phyloP scores from a whole-genome alignment of 176 grass and related monocot genomes.

The Cocos nucifera region DNA sequence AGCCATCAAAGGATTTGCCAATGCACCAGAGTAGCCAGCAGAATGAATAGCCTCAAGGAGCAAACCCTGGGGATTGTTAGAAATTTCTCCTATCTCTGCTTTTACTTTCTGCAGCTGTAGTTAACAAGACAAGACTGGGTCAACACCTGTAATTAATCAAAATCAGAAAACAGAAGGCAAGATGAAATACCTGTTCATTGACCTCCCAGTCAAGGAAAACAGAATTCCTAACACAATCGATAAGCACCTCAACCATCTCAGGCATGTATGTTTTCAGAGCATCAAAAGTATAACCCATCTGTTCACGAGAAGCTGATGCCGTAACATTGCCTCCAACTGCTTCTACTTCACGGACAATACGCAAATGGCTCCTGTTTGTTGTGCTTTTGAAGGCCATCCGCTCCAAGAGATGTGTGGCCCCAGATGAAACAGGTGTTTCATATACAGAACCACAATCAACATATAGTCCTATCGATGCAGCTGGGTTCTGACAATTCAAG shows the following conservation, averaged over 20 bases:
- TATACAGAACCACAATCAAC: conserved; percentile 83
- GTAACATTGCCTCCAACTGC: conserved; percentile 65
- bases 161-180: background rate
- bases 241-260: conserved; percentile 16
- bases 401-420: conserved; percentile 67
- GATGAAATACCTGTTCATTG: conserved; percentile 39
- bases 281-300: conserved; percentile 83
- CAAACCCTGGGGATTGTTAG: conserved; percentile 62
- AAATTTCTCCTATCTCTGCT: conserved; percentile 61
- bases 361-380: conserved; percentile 57
- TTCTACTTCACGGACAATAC: conserved; percentile 70
- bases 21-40: conserved; percentile 60
- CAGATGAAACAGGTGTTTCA: conserved; percentile 46
- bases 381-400: conserved; percentile 80
- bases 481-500: conserved; percentile 36
- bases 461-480: conserved; percentile 69
- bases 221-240: conserved; percentile 16
- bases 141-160: conserved; percentile 1
- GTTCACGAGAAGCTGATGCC: conserved; percentile 66
- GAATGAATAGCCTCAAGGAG: conserved; percentile 70
- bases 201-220: conserved; percentile 56
- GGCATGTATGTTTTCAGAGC: conserved; percentile 8
- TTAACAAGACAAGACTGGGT: background rate
- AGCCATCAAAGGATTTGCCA: conserved; percentile 62
- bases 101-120: conserved; percentile 61